A percentile compares a stretch with the other conserved stretches of the same genome.
These are phyloP conservation scores for Whalleya microplaca DNA, from an alignment of 2,329 filamentous ascomycete genomes.

Conservation along the genomic window DNA sequence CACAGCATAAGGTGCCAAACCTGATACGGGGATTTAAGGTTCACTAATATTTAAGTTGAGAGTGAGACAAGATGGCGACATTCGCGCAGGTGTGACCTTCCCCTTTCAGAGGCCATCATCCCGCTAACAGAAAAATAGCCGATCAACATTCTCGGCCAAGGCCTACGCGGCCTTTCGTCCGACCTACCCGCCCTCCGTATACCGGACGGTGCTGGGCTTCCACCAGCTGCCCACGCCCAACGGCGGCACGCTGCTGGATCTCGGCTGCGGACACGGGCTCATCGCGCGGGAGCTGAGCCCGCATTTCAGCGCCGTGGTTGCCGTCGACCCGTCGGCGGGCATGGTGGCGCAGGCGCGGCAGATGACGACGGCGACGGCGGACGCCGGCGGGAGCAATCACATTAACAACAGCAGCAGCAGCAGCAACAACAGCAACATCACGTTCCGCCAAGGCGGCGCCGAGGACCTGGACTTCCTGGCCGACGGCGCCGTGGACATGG, in stretches of 20 bases:
- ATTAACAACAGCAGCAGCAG: no score
- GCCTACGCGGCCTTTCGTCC: slow-evolving; percentile 65
- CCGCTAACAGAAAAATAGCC: slow-evolving; percentile 43
- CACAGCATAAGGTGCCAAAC: no score
- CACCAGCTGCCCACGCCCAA: slow-evolving; percentile 45
- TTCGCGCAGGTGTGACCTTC: slow-evolving; percentile 46
- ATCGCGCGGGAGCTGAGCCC: slow-evolving; percentile 57
- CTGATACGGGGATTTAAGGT: background rate
- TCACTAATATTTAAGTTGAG: slow-evolving; percentile 9
- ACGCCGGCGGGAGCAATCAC: no score
- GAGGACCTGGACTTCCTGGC: slow-evolving; percentile 57
- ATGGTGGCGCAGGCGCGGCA: slow-evolving; percentile 59
- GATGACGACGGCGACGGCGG: slow-evolving; percentile 43
- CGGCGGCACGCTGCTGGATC: slow-evolving; percentile 51
- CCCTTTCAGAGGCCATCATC: slow-evolving; percentile 3
- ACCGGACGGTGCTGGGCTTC: slow-evolving; percentile 56
- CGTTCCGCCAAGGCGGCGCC: slow-evolving; percentile 53
- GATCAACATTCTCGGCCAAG: slow-evolving; percentile 58
- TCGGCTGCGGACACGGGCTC: slow-evolving; percentile 67
- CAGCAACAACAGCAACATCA: no score
- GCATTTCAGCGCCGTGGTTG: slow-evolving; percentile 55
- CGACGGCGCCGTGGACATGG: slow-evolving; percentile 55
- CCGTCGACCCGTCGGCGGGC: slow-evolving; percentile 58
- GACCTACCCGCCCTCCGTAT: slow-evolving; percentile 59
- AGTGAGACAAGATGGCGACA: slow-evolving; percentile 45